Evolutionary conservation across 2,329 filamentous ascomycete genomes (phyloP), one percentile per base, ranked within the genome.

Genomic region (Fusarium zealandicum): DNA sequence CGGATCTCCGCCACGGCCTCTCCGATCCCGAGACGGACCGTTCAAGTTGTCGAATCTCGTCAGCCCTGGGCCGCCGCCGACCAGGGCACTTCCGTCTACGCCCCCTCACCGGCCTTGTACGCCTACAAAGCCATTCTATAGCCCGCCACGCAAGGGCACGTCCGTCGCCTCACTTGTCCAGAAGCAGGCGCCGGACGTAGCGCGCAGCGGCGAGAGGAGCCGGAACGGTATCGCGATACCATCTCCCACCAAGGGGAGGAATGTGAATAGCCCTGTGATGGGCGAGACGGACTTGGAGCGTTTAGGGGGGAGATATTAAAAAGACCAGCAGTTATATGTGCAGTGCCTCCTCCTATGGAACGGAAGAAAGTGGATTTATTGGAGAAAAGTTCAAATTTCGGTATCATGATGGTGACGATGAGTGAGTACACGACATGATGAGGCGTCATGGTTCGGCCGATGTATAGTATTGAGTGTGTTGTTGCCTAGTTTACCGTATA

Each of bases 41-140:
- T 51, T 58, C 3, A 52, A 57, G n/a, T 50, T 67, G 38, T 48
- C 56, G 33, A 32, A 51, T 28, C 55, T 72, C 18, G 59, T 63
- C n/a, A 67, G 70, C 22, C 67, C 75, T 16, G 77, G 78, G 0
- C 78, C 80, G 1, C 78, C 79, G 1, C 80, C 80, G 0, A 77
- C 59, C 5, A 70, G 73, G n/a, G 76, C 76, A 3, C 72, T 82
- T 3, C 62, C 63, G 2, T 59, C 53, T 7, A 66, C 65, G 4
- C 60, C 65, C 7, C 51, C 56, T 10, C 51, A 47, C 13, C 52
- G 56, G 1, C 52, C 54, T 1, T 38, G 44, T 2, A 65, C 57
- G 5, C 65, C 59, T 12, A 59, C 49, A 39, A 60, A 32, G 14
- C 49, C 54, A 4, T 25, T 45, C 5, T 52, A 37, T 10, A 54